These are phyloP conservation scores for Fusarium circinatum DNA, from an alignment of 2,329 filamentous ascomycete species.

Conservation along the genomic window DNA sequence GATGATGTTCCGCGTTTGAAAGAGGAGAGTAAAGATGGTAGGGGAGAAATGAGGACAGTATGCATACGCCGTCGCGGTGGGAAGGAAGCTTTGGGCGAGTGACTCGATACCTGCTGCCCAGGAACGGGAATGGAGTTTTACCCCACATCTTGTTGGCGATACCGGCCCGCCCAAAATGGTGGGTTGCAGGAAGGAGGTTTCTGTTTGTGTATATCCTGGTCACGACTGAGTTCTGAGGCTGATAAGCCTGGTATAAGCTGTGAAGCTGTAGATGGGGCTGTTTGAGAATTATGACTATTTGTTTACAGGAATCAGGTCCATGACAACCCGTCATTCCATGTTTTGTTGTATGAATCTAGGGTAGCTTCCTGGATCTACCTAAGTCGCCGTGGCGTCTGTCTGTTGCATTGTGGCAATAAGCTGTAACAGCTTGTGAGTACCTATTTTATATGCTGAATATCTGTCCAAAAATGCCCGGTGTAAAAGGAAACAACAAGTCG, in stretches of 20 bases:
- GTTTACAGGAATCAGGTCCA: background rate
- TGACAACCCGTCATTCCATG: background rate
- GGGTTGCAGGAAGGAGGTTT: slow-evolving; percentile 19
- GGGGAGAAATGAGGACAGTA: background rate
- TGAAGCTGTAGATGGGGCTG: slow-evolving; percentile 15
- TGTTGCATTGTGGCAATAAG: slow-evolving; percentile 10
- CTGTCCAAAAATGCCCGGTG: background rate
- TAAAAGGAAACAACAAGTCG: background rate
- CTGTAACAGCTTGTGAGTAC: background rate
- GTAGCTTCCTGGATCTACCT: slow-evolving; percentile 5
- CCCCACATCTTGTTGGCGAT: slow-evolving; percentile 44
- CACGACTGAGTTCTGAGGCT: background rate
- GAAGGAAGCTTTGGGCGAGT: slow-evolving; percentile 33
- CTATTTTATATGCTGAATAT: background rate
- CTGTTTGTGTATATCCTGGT: slow-evolving; percentile 3
- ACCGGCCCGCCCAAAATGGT: slow-evolving; percentile 41
- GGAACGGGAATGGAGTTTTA: slow-evolving; percentile 32
- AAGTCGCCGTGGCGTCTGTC: slow-evolving; percentile 7
- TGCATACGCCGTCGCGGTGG: slow-evolving; percentile 39
- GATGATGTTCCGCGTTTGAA: background rate
- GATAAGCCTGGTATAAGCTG: background rate
- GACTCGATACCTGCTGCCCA: slow-evolving; percentile 28
- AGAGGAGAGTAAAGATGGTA: background rate
- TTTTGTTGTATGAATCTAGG: background rate
- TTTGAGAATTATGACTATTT: background rate